Evolutionary conservation across 2,329 filamentous ascomycete species (phyloP).

Genomic region (Talaromyces islandicus): DNA sequence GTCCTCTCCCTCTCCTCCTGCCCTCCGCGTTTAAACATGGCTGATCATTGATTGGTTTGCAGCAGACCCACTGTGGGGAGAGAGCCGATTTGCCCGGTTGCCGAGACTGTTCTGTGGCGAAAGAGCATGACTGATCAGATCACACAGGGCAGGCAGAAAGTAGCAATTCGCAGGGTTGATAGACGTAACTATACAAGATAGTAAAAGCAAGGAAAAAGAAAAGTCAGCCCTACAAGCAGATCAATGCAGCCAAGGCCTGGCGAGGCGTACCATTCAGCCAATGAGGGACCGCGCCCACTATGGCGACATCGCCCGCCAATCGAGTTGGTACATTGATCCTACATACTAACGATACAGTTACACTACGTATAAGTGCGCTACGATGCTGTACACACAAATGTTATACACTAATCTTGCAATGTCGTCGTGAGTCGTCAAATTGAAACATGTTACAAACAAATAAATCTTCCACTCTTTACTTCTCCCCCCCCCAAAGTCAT

Average conservation of each 20-base stretch:
- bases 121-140: neutral
- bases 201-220: neutral
- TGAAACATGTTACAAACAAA: neutral
- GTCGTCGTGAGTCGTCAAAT: neutral
- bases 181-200: neutral
- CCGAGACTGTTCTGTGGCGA: neutral
- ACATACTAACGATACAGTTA: neutral
- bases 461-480: neutral
- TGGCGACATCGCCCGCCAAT: constrained; percentile 12
- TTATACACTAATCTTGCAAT: neutral
- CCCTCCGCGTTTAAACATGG: neutral
- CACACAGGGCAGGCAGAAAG: too few relatives aligned
- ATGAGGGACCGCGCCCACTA: constrained; percentile 3
- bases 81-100: neutral
- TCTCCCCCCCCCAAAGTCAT: neutral
- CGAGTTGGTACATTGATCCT: neutral
- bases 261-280: neutral
- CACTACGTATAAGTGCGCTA: neutral
- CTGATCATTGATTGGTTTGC: neutral
- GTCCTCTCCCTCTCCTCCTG: neutral
- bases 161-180: too few relatives aligned
- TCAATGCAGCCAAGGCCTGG: neutral
- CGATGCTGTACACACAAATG: neutral
- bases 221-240: neutral
- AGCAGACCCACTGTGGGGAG: neutral